phyloP scores from a whole-genome alignment of 148 eudicot genomes.

The Chenopodium formosanum region DNA sequence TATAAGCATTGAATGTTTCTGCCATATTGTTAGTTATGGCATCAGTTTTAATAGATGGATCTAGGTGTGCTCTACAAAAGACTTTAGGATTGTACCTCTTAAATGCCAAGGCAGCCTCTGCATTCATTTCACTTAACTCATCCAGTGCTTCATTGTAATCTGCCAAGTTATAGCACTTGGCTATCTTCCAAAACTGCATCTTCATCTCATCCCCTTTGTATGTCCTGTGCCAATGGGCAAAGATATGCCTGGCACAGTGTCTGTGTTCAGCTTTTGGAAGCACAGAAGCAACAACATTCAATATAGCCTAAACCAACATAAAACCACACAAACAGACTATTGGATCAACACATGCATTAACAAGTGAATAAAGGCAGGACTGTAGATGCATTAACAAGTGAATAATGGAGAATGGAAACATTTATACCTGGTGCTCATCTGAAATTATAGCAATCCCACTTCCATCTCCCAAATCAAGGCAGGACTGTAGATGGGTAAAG shows the following conservation, averaged over 20 bases:
- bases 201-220: constrained; percentile 10
- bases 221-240: not conserved
- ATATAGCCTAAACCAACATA: not conserved
- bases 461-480: not conserved
- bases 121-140: not conserved
- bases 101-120: not conserved
- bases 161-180: not conserved
- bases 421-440: too few species aligned
- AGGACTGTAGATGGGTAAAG: not conserved
- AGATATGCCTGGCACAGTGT: constrained; percentile 12
- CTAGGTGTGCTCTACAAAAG: not conserved
- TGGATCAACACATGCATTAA: too few species aligned
- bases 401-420: too few species aligned
- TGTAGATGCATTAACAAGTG: not conserved
- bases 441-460: too few species aligned
- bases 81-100: not conserved
- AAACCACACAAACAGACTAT: too few species aligned
- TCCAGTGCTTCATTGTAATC: not conserved
- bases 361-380: not conserved
- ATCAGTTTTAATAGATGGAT: not conserved
- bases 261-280: not conserved
- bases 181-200: not conserved
- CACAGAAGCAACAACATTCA: not conserved
- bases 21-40: not conserved
- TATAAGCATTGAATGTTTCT: not conserved